A percentile compares a stretch with the other conserved stretches of the same genome.
Evolutionary conservation across 2,329 filamentous ascomycete genomes (phyloP).

Genomic region (Apiospora saccharicola): DNA sequence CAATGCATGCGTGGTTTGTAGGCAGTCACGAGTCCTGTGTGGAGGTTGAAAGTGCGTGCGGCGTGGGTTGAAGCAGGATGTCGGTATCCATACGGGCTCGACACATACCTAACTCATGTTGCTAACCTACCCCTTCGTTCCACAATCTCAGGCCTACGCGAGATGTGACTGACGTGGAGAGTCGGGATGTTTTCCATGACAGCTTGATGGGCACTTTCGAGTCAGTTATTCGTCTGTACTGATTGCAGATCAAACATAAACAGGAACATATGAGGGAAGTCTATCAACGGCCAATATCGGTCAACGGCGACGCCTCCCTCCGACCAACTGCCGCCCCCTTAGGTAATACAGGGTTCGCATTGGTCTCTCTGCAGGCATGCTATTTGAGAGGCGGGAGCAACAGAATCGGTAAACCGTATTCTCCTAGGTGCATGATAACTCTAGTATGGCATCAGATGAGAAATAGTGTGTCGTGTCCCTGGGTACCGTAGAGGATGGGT

Average conservation of each 20-base stretch:
- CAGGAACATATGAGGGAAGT: not conserved
- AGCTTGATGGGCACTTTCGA: not conserved
- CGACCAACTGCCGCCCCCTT: not conserved
- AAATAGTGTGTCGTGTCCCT: not conserved
- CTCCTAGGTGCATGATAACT: not conserved
- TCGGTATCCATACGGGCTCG: not conserved
- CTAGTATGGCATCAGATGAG: not conserved
- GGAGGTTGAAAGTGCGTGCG: conserved; percentile 14
- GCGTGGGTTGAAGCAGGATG: not conserved
- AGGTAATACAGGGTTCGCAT: conserved; percentile 12
- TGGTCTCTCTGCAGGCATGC: not conserved
- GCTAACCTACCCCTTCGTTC: not conserved
- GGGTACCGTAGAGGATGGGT: not conserved
- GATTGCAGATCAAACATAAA: not conserved
- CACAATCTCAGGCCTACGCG: not conserved
- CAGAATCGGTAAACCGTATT: conserved; percentile 2
- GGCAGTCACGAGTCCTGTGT: not conserved
- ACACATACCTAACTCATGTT: not conserved
- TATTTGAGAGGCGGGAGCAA: conserved; percentile 1
- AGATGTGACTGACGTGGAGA: conserved; percentile 1
- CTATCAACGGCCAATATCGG: conserved; percentile 7
- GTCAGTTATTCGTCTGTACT: not conserved
- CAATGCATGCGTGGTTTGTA: not conserved
- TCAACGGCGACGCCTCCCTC: not conserved
- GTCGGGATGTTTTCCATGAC: conserved; percentile 3